Evolutionary conservation across 805 yeast species (phyloP), one percentile per base, ranked within the genome.

Genomic region (Spathaspora hagerdaliae): DNA sequence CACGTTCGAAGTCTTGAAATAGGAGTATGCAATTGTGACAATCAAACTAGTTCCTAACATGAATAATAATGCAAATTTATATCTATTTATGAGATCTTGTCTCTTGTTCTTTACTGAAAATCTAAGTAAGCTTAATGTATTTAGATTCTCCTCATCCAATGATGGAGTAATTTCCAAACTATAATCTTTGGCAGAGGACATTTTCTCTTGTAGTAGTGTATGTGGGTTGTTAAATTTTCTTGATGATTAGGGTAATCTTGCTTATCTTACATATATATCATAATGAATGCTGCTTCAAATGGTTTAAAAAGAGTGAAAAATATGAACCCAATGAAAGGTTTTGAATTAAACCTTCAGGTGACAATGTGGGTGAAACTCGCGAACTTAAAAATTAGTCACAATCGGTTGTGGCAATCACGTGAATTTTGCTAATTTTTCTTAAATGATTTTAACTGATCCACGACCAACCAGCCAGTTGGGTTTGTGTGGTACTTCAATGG

Each of bases 161-260:
- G 56, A 49, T 31, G 63, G 65, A 14, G 50, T 48, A 33, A 64
- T 56, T 38, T 63, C 66, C 37, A 67, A 55, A 13, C 50, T 43
- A 47, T 58, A 65, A 44, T 64, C 59, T 47, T 67, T 66, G 31
- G 56, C 41, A 7, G 64, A 59, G 34, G 69, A 60, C 71, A 65
- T 63, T 36, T 19, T 13, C 40, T 33, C 9, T 35, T 19, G 43
- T 41, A 3, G 33, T 41, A 19, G 39, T 33, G 6, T 19, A 15
- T 34, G 31, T 41, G 26, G 14, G 47, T 27, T 39, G 43, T 43
- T 32, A 32, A 32, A 2, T 29, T 29, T 3, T 26, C 10, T 14
- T 12, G 8, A 24, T 32, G n/a, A 24, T 27, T 31, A 29, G 14
- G 27, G 1, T 34, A 33, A 29, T 11, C 14, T 33, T 8, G 36